These are phyloP conservation scores for Globisporangium cederbergense DNA, from an alignment of 352 stramenopile genomes.

Conservation along the genomic window DNA sequence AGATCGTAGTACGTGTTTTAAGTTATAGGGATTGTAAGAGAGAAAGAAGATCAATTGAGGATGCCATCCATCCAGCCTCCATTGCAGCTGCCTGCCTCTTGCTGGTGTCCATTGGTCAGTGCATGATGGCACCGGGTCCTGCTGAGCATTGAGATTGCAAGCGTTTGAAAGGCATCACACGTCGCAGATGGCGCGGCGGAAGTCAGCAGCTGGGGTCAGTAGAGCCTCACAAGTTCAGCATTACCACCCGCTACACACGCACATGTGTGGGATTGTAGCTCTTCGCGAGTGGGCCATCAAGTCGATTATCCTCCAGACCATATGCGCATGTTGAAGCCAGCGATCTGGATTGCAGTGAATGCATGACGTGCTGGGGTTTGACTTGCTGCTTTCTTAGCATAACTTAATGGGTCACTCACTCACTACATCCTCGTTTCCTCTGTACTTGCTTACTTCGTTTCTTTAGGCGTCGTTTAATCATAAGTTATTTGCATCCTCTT, in stretches of 20 bases:
- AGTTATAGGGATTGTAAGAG: conserved; percentile 11
- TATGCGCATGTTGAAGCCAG: neutral
- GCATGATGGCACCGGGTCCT: neutral
- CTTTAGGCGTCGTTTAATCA: neutral
- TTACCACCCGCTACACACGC: neutral
- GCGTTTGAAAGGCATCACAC: neutral
- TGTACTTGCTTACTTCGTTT: neutral
- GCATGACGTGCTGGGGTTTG: neutral
- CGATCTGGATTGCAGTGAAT: neutral
- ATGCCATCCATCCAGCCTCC: neutral
- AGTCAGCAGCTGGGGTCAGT: neutral
- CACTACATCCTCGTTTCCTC: neutral
- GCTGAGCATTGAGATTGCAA: neutral
- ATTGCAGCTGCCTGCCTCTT: neutral
- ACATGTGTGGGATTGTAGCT: neutral
- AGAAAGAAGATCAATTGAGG: neutral
- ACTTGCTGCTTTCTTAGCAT: neutral
- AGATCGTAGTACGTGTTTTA: conserved; percentile 1
- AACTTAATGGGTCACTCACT: neutral
- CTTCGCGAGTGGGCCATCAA: neutral
- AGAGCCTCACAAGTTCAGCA: neutral
- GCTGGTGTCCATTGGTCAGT: neutral
- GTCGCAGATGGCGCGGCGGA: conserved; percentile 5
- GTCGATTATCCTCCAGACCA: neutral
- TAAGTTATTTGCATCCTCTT: conserved; percentile 5